Evolutionary conservation across 768 basidiomycete genomes (phyloP).

Genomic region (Calocybe cyanea): DNA sequence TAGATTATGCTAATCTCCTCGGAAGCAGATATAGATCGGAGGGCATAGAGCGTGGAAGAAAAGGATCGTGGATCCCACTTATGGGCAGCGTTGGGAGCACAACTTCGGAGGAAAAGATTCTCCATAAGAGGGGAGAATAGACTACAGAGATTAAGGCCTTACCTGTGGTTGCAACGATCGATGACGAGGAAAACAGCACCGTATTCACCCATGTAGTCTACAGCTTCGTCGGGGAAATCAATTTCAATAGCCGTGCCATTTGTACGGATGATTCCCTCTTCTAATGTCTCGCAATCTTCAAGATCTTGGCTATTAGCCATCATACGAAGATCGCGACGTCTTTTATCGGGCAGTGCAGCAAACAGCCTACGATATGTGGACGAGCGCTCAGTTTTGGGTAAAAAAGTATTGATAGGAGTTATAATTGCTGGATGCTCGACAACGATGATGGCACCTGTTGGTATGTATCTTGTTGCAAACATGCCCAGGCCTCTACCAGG

Average conservation of each 20-base stretch:
- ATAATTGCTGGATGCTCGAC: conserved; percentile 25
- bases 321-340: conserved; percentile 18
- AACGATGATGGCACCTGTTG: conserved; percentile 20
- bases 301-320: conserved; percentile 21
- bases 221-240: conserved; percentile 20
- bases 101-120: conserved; percentile 25
- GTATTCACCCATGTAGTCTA: conserved; percentile 26
- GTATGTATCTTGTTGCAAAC: conserved; percentile 22
- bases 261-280: conserved; percentile 42
- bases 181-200: conserved; percentile 40
- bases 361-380: conserved; percentile 21
- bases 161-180: conserved; percentile 45
- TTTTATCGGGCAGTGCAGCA: conserved; percentile 14
- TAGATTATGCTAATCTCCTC: conserved; percentile 47
- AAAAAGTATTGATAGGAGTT: conserved; percentile 17
- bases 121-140: neutral
- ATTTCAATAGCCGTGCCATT: conserved; percentile 38
- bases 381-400: conserved; percentile 12
- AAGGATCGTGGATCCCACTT: conserved; percentile 38
- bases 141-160: neutral
- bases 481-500: conserved; percentile 24
- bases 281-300: conserved; percentile 28
- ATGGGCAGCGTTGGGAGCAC: conserved; percentile 39
- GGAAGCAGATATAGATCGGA: conserved; percentile 31
- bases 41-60: conserved; percentile 36